Base-by-base conservation (phyloP, 1,284 basidiomycete species). In the Rhodotorula mucilaginosa region DNA sequence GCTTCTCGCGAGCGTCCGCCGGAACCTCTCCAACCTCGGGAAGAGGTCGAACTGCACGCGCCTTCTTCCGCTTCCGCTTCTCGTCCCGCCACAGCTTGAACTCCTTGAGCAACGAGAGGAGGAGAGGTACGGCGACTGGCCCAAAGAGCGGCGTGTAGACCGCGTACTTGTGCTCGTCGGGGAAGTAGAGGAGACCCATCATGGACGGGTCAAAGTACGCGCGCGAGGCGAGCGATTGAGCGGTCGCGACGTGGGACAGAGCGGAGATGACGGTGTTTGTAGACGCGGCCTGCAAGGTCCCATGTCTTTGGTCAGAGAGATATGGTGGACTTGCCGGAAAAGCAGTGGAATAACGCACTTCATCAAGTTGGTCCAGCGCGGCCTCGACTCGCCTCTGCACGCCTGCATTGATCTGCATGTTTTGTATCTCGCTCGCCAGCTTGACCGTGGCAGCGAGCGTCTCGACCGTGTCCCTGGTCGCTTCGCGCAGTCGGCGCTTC, bases 141-240 rank as follows among this genome's bases (percentile, higher is more conserved):
- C 91, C 93, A 79, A 97, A 96, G 29, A 97, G 82, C 0, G 94
- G 94, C 0, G 91, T 90, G 80, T 97, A 97, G 6, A 97, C 91
- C 1, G 93, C 93, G 80, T 93, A 93, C 80, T 91, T 96, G 83
- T 97, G 94, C 79, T 97, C 93, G 39, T 92, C 89, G 34, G 94
- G 94, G 82, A 99, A 99, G 81, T 99, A 99, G 34, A 99, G 85
- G 78, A 97, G 82, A 10, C 91, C 94, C 76, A 99, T 84, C 95
- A 99, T 98, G 49, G 89, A 90, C 0, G 95, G 97, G 80, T 94
- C 92, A 83, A 97, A 99, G 84, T 98, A 99, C 0, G 97, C 97
- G 56, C 89, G 85, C 21, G 92, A 95, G 4, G 94, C 88, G 51
- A 90, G 84, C 0, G 83, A 85, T 48, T 89, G 82, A 0, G 94